Conservation (phyloP, 768 basidiomycete species). For the Amanita molliuscula region DNA sequence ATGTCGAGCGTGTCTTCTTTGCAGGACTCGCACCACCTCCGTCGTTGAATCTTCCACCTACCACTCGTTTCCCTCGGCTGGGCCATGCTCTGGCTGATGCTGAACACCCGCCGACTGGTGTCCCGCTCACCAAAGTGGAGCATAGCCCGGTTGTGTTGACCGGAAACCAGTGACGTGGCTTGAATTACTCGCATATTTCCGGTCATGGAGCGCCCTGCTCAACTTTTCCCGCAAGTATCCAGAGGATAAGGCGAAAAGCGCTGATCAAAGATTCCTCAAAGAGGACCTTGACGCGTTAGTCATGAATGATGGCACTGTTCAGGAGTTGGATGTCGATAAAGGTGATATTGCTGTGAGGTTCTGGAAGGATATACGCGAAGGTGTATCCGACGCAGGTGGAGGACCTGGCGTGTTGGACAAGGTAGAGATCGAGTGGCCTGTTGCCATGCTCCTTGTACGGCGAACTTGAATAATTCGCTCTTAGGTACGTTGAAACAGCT, state of each 20-base stretch:
- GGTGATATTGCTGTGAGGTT: slow-evolving; percentile 61
- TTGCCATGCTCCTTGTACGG: slow-evolving; percentile 31
- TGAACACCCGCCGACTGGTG: slow-evolving; percentile 24
- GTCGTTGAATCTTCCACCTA: slow-evolving; percentile 1
- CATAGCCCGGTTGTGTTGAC: slow-evolving; percentile 41
- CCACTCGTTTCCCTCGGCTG: slow-evolving; percentile 8
- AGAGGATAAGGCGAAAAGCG: slow-evolving; percentile 30
- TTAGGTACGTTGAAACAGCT: no score
- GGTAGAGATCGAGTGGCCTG: slow-evolving; percentile 40
- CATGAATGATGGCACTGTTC: slow-evolving; percentile 10
- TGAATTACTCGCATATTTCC: slow-evolving; percentile 55
- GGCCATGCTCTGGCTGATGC: background rate
- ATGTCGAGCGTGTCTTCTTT: slow-evolving; percentile 47
- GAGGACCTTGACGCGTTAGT: background rate
- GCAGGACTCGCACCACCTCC: slow-evolving; percentile 29
- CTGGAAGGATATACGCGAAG: slow-evolving; percentile 41
- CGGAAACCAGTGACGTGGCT: slow-evolving; percentile 50
- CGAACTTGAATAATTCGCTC: slow-evolving; percentile 8
- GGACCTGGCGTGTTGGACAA: slow-evolving; percentile 25
- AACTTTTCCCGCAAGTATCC: slow-evolving; percentile 57
- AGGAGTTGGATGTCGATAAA: slow-evolving; percentile 15
- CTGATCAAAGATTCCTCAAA: slow-evolving; percentile 22
- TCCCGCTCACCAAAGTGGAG: slow-evolving; percentile 17
- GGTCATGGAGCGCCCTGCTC: slow-evolving; percentile 62
- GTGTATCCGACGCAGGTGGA: slow-evolving; percentile 17